Conservation (phyloP, 768 basidiomycete species). For the Phlegmacium glaucopus region DNA sequence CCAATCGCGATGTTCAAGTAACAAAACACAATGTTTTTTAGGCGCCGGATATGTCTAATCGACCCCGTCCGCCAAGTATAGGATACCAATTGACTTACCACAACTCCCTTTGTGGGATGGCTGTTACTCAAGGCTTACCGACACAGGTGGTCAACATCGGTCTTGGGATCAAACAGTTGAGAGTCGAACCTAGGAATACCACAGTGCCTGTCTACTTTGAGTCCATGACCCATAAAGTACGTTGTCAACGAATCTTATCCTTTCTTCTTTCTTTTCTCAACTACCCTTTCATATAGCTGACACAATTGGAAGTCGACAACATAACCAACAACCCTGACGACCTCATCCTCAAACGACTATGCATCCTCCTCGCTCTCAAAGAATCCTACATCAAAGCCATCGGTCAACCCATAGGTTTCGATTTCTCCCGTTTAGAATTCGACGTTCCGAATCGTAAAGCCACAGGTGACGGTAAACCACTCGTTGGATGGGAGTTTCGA, state of each 20-base stretch:
- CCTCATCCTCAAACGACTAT: constrained; percentile 67
- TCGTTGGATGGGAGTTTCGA: constrained; percentile 85
- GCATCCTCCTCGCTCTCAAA: constrained; percentile 77
- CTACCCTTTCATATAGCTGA: constrained; percentile 16
- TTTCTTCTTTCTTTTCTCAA: not conserved
- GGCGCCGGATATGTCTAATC: constrained; percentile 58
- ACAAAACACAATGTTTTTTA: too few relatives aligned
- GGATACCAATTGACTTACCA: constrained; percentile 57
- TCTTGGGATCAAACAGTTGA: constrained; percentile 69
- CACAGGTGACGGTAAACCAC: constrained; percentile 61
- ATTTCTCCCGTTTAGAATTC: constrained; percentile 80
- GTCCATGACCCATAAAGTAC: constrained; percentile 34
- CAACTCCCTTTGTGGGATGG: constrained; percentile 24
- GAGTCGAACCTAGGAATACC: constrained; percentile 57
- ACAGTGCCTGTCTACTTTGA: constrained; percentile 31
- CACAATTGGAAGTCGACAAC: constrained; percentile 47
- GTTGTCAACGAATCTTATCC: constrained; percentile 28
- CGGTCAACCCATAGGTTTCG: constrained; percentile 77
- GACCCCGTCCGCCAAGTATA: constrained; percentile 70
- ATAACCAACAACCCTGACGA: constrained; percentile 55
- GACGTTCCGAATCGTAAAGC: constrained; percentile 62
- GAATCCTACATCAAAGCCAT: constrained; percentile 82
- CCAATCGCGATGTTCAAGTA: not conserved
- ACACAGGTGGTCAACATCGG: constrained; percentile 80
- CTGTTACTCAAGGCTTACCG: constrained; percentile 22